Conservation (phyloP, 768 basidiomycete species). For the Xerocomellus intermedius region DNA sequence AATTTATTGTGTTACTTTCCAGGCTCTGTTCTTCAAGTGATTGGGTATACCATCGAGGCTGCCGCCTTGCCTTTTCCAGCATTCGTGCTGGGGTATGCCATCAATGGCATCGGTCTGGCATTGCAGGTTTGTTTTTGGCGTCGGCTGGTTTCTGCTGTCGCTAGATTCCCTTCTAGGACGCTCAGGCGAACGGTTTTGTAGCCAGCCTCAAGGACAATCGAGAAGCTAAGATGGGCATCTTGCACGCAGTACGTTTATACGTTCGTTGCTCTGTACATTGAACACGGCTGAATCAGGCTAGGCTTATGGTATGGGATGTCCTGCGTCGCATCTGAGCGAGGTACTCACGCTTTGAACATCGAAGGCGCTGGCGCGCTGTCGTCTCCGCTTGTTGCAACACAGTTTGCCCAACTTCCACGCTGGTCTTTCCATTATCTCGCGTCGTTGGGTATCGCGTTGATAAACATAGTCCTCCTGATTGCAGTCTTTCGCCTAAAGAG, state of each 20-base stretch:
- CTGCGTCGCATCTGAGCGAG: neutral
- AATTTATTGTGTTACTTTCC: neutral
- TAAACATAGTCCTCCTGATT: constrained; percentile 52
- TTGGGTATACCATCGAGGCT: constrained; percentile 37
- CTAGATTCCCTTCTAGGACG: constrained; percentile 32
- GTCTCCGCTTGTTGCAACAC: constrained; percentile 77
- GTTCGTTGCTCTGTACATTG: constrained; percentile 11
- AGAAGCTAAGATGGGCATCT: constrained; percentile 39
- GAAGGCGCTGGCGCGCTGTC: constrained; percentile 64
- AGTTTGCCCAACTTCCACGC: constrained; percentile 60
- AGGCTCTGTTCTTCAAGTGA: constrained; percentile 32
- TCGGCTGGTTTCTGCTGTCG: neutral
- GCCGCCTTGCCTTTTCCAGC: constrained; percentile 45
- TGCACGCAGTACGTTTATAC: constrained; percentile 34
- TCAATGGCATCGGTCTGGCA: constrained; percentile 47
- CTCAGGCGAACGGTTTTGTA: constrained; percentile 48
- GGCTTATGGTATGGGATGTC: constrained; percentile 33
- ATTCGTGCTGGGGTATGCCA: constrained; percentile 40
- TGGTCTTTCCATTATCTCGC: constrained; percentile 82
- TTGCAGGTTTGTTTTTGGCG: constrained; percentile 38
- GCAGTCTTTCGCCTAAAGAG: constrained; percentile 64
- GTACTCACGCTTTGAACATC: constrained; percentile 4
- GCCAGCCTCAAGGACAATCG: constrained; percentile 40
- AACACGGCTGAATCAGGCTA: constrained; percentile 1
- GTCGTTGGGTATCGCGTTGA: constrained; percentile 63